Percentiles rank a stretch among this genome's conserved stretches.
Evolutionary conservation across 2,329 filamentous ascomycete species (phyloP).

Genomic region (Fusarium odoratissimum): DNA sequence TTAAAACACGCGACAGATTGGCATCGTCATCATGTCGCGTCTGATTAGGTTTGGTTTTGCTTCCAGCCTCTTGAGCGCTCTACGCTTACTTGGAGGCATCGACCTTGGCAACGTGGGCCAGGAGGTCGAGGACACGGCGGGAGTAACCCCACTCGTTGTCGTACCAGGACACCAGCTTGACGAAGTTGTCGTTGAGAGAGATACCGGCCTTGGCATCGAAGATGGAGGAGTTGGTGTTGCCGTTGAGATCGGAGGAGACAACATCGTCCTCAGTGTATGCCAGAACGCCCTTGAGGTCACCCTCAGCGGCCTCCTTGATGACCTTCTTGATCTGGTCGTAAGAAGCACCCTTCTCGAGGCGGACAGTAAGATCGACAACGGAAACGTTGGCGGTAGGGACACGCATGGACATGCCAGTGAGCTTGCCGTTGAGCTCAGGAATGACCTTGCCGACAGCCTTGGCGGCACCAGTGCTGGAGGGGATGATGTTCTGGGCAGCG

Average conservation of each 20-base stretch:
- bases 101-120: constrained; percentile 82
- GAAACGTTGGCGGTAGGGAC: constrained; percentile 99
- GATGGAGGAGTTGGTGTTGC: constrained; percentile 94
- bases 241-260: constrained; percentile 93
- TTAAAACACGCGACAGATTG: constrained; percentile 40
- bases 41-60: constrained; percentile 43
- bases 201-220: constrained; percentile 99
- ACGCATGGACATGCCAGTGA: constrained; percentile 99
- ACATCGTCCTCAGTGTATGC: constrained; percentile 97
- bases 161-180: constrained; percentile 99
- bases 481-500: constrained; percentile 99
- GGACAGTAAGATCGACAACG: constrained; percentile 96
- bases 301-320: constrained; percentile 88
- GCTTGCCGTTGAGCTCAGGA: constrained; percentile 97
- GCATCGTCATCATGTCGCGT: constrained; percentile 22
- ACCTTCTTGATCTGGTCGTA: constrained; percentile 94
- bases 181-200: constrained; percentile 96
- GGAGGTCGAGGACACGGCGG: constrained; percentile 89
- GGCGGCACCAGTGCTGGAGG: constrained; percentile 97
- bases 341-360: constrained; percentile 87
- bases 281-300: constrained; percentile 88
- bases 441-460: constrained; percentile 99
- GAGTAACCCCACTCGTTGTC: constrained; percentile 99
- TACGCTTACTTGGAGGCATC: constrained; percentile 67
- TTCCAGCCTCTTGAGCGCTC: constrained; percentile 38